Evolutionary conservation across 2,329 filamentous ascomycete genomes (phyloP).

Genomic region (Penicillium olsonii): DNA sequence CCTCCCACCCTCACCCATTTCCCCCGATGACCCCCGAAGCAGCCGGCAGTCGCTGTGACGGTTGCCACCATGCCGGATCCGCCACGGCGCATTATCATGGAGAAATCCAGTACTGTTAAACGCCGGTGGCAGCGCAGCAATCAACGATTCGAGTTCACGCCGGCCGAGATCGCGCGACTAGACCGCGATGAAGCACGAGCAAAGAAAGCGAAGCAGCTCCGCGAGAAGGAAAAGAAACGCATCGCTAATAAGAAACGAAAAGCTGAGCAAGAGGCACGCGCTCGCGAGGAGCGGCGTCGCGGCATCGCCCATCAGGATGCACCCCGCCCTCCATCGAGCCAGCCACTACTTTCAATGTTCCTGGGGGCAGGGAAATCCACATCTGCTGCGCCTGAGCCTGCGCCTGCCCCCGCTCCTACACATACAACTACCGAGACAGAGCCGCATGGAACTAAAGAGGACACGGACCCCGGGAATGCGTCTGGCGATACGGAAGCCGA

Average conservation of each 20-base stretch:
- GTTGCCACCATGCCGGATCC: slow-evolving; percentile 32
- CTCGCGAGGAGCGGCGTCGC: slow-evolving; percentile 34
- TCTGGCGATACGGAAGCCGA: slow-evolving; percentile 24
- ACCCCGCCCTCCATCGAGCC: slow-evolving; percentile 35
- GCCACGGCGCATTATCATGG: slow-evolving; percentile 36
- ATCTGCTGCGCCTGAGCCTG: neutral
- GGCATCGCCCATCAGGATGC: slow-evolving; percentile 36
- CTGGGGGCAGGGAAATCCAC: slow-evolving; percentile 20
- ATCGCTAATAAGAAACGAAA: slow-evolving; percentile 38
- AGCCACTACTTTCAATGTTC: slow-evolving; percentile 37
- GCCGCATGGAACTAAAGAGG: slow-evolving; percentile 4
- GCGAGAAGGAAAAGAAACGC: slow-evolving; percentile 37
- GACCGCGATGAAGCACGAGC: slow-evolving; percentile 47
- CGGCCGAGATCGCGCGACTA: slow-evolving; percentile 38
- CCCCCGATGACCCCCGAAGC: slow-evolving; percentile 19
- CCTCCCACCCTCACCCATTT: slow-evolving; percentile 1
- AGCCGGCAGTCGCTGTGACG: slow-evolving; percentile 22
- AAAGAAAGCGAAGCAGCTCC: slow-evolving; percentile 41
- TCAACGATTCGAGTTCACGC: slow-evolving; percentile 37
- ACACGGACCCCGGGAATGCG: slow-evolving; percentile 12
- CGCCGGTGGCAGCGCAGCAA: slow-evolving; percentile 42
- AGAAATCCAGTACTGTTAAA: slow-evolving; percentile 42
- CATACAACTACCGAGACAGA: slow-evolving; percentile 6
- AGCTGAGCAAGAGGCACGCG: slow-evolving; percentile 36
- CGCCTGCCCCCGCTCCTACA: neutral